phyloP scores from a whole-genome alignment of 768 basidiomycete genomes.

The Thelephora ganbajun region DNA sequence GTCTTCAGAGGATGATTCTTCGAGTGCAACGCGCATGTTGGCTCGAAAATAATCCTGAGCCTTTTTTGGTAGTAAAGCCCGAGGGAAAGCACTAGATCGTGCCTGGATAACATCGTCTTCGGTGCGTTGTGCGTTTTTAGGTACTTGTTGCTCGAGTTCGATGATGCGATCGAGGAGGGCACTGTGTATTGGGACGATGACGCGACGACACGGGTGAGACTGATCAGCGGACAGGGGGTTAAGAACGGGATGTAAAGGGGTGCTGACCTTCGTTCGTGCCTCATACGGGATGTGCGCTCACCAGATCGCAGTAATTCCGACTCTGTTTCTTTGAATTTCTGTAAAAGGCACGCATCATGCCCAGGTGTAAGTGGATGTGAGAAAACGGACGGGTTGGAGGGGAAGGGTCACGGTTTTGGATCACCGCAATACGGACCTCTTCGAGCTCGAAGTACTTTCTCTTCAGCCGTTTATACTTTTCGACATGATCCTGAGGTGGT shows the following conservation, averaged over 20 bases:
- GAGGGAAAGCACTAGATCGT: constrained; percentile 30
- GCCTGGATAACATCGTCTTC: not conserved
- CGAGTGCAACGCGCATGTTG: constrained; percentile 35
- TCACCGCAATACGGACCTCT: constrained; percentile 30
- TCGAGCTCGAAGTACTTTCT: constrained; percentile 53
- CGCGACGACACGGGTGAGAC: constrained; percentile 2
- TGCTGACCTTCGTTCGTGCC: constrained; percentile 44
- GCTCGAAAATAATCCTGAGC: constrained; percentile 29
- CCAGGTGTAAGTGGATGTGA: not conserved
- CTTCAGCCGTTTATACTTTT: constrained; percentile 57
- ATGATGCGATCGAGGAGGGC: constrained; percentile 44
- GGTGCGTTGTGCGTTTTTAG: constrained; percentile 19
- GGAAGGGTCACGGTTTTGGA: not conserved
- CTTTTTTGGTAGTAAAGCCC: constrained; percentile 27
- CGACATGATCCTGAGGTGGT: constrained; percentile 28
- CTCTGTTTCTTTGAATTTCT: constrained; percentile 49
- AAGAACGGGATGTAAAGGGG: constrained; percentile 14
- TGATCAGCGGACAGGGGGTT: constrained; percentile 5
- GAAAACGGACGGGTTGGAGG: not conserved
- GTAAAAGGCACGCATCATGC: constrained; percentile 2
- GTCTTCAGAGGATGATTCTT: constrained; percentile 30
- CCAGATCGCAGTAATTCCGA: constrained; percentile 44
- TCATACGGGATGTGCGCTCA: constrained; percentile 47
- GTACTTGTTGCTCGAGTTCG: constrained; percentile 33
- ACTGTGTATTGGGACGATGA: constrained; percentile 18